Conservation (phyloP, 2,329 filamentous ascomycete species). For the Nemania diffusa region DNA sequence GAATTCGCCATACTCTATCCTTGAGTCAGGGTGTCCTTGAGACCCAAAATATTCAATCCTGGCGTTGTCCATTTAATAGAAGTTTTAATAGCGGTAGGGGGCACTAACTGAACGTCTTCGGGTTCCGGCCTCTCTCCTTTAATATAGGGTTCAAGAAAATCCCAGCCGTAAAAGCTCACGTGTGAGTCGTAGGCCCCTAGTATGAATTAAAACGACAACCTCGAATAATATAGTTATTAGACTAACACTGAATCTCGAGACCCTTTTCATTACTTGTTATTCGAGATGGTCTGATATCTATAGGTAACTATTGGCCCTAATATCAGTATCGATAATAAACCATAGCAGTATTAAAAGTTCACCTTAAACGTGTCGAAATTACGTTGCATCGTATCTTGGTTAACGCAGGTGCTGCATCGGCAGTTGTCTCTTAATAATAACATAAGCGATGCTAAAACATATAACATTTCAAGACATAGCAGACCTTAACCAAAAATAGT, state of each 20-base stretch:
- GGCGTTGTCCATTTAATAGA: slow-evolving; percentile 5
- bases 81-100: too few species aligned
- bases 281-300: slow-evolving; percentile 52
- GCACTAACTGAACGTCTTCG: slow-evolving; percentile 51
- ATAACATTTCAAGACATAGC: slow-evolving; percentile 13
- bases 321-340: slow-evolving; percentile 8
- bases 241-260: slow-evolving; percentile 62
- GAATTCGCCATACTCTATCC: slow-evolving; percentile 67
- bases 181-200: slow-evolving; percentile 72
- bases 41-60: slow-evolving; percentile 46
- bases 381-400: slow-evolving; percentile 76
- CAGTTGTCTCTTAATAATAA: slow-evolving; percentile 71
- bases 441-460: slow-evolving; percentile 33
- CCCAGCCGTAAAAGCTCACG: slow-evolving; percentile 72
- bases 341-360: slow-evolving; percentile 10
- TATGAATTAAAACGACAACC: slow-evolving; percentile 26
- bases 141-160: slow-evolving; percentile 66
- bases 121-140: slow-evolving; percentile 47
- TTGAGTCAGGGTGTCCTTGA: slow-evolving; percentile 49
- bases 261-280: slow-evolving; percentile 51
- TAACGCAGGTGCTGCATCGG: slow-evolving; percentile 72
- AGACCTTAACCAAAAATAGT: slow-evolving; percentile 54
- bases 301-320: slow-evolving; percentile 56
- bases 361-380: slow-evolving; percentile 75
- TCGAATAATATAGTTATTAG: background rate